phyloP scores from a whole-genome alignment of 2,329 filamentous ascomycete genomes.

The Phialophora expanda region DNA sequence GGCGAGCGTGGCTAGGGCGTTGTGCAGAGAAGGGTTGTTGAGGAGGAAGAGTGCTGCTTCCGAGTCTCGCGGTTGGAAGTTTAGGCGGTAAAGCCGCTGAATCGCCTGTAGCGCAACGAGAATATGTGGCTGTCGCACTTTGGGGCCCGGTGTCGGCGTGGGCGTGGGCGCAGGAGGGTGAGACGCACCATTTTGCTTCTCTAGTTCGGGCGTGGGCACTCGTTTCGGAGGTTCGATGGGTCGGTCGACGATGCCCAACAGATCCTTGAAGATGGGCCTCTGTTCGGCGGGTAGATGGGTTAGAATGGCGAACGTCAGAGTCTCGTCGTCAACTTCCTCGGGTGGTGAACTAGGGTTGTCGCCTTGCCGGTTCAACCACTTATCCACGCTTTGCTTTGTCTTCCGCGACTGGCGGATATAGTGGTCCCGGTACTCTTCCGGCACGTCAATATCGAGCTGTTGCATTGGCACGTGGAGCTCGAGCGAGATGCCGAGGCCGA shows the following conservation, averaged over 20 bases:
- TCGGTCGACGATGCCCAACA: constrained; percentile 67
- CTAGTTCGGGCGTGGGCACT: constrained; percentile 37
- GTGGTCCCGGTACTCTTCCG: constrained; percentile 89
- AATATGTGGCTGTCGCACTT: constrained; percentile 73
- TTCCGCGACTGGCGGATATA: constrained; percentile 92
- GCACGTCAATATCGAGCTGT: constrained; percentile 91
- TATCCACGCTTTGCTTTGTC: constrained; percentile 87
- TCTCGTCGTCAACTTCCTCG: constrained; percentile 92
- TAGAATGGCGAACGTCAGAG: constrained; percentile 87
- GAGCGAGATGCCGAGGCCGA: constrained; percentile 61
- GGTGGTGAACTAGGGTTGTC: constrained; percentile 75
- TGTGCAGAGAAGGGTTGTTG: constrained; percentile 79
- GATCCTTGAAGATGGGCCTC: constrained; percentile 78
- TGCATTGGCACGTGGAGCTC: constrained; percentile 64
- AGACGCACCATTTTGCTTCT: constrained; percentile 20
- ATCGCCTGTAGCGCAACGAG: constrained; percentile 76
- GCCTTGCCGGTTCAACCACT: constrained; percentile 80
- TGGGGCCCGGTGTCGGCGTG: constrained; percentile 72
- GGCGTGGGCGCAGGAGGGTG: constrained; percentile 45
- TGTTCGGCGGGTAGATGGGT: constrained; percentile 80
- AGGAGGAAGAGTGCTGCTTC: constrained; percentile 86
- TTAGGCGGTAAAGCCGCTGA: constrained; percentile 81
- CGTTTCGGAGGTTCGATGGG: constrained; percentile 44
- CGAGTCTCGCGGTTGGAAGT: constrained; percentile 76
- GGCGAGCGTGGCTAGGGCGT: constrained; percentile 82